Evolutionary conservation across 148 eudicot genomes (phyloP).

Genomic region (Persicaria tinctoria): DNA sequence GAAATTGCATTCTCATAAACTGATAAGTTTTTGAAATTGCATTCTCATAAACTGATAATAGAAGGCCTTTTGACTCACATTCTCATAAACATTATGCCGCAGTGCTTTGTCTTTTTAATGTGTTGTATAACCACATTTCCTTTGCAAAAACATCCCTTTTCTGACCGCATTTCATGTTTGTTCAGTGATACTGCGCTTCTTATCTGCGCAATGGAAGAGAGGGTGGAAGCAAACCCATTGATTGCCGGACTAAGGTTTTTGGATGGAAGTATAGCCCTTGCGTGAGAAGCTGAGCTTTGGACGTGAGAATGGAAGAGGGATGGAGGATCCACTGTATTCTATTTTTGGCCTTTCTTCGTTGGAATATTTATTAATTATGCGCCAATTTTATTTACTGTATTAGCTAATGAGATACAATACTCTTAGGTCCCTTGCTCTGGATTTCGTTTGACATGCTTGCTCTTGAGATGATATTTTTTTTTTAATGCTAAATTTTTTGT

Average conservation of each 20-base stretch:
- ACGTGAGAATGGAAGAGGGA: not conserved
- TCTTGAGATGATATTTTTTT: not conserved
- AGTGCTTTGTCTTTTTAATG: not conserved
- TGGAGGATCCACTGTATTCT: conserved; percentile 10
- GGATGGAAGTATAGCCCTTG: conserved; percentile 8
- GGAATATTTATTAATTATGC: not conserved
- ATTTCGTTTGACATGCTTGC: conserved; percentile 7
- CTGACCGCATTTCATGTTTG: not conserved
- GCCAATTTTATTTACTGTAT: not conserved
- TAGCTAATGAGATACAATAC: not conserved
- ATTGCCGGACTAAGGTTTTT: not conserved
- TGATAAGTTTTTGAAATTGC: too few species aligned
- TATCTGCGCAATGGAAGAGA: not conserved
- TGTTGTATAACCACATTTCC: not conserved
- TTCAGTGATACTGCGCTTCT: not conserved
- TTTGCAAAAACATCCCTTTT: not conserved
- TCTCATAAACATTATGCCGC: too few species aligned
- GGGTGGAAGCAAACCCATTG: not conserved
- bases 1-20: too few species aligned
- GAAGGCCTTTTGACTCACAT: too few species aligned
- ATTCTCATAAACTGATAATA: too few species aligned
- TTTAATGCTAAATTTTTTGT: not conserved
- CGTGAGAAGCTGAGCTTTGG: not conserved
- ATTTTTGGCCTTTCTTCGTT: conserved; percentile 10
- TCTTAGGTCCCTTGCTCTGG: not conserved